Percentiles rank a stretch among this genome's conserved stretches.
Evolutionary conservation across 352 stramenopile species (phyloP).

Genomic region (Phytophthora ramorum): DNA sequence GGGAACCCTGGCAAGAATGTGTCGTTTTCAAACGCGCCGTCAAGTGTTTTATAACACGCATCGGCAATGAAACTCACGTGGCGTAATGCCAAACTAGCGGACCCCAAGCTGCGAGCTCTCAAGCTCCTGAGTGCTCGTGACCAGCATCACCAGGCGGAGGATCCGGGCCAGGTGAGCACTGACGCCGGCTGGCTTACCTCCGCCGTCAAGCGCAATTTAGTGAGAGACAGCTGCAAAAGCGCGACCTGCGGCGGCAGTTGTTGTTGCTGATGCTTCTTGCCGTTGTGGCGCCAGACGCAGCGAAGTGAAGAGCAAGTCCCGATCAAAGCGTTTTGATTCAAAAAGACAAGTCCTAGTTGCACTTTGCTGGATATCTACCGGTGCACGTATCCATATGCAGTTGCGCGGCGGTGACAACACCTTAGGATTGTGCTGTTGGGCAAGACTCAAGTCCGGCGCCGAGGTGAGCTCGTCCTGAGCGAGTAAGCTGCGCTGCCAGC

Average conservation of each 20-base stretch:
- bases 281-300: background rate
- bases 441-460: background rate
- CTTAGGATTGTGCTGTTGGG: background rate
- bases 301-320: background rate
- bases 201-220: slow-evolving; percentile 16
- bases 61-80: background rate
- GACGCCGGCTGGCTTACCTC: slow-evolving; percentile 16
- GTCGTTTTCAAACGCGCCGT: too few relatives aligned
- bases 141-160: slow-evolving; percentile 4
- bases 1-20: too few relatives aligned
- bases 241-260: background rate
- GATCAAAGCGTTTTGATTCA: background rate
- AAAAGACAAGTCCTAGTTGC: slow-evolving; percentile 10
- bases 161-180: slow-evolving; percentile 3
- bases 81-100: background rate
- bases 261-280: background rate
- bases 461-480: background rate
- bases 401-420: too few relatives aligned
- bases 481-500: background rate
- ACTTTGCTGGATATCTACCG: background rate
- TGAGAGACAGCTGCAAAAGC: slow-evolving; percentile 21
- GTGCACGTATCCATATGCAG: too few relatives aligned
- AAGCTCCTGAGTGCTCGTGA: too few relatives aligned
- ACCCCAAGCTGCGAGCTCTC: slow-evolving; percentile 8
- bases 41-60: too few relatives aligned